Evolutionary conservation across 2,329 filamentous ascomycete genomes (phyloP).

Genomic region (Aspergillus sp.): DNA sequence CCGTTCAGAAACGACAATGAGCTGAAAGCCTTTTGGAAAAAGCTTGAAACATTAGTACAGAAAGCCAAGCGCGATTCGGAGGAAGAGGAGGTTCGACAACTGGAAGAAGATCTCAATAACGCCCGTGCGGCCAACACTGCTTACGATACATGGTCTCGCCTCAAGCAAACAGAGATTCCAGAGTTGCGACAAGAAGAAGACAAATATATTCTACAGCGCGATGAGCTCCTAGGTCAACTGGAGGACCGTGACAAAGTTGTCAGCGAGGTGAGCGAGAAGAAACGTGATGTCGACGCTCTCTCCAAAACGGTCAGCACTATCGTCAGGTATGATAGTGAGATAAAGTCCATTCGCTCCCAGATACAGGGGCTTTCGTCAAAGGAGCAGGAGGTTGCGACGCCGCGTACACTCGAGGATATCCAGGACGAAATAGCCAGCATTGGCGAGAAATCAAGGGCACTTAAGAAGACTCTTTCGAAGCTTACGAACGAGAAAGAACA

Average conservation of each 20-base stretch:
- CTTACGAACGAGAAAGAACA: slow-evolving; percentile 71
- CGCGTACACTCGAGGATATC: slow-evolving; percentile 78
- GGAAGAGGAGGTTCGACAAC: slow-evolving; percentile 61
- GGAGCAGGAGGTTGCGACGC: slow-evolving; percentile 65
- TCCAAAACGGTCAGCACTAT: slow-evolving; percentile 76
- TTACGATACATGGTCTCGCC: slow-evolving; percentile 72
- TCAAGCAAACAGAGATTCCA: slow-evolving; percentile 69
- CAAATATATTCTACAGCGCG: slow-evolving; percentile 61
- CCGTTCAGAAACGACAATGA: slow-evolving; percentile 62
- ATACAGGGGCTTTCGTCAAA: slow-evolving; percentile 74
- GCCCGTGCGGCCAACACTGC: slow-evolving; percentile 64
- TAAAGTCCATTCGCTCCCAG: slow-evolving; percentile 68
- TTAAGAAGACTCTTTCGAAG: slow-evolving; percentile 65
- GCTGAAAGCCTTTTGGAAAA: slow-evolving; percentile 63
- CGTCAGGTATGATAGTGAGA: slow-evolving; percentile 68
- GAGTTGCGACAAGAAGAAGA: slow-evolving; percentile 63
- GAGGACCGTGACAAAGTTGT: slow-evolving; percentile 69
- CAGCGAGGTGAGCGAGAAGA: slow-evolving; percentile 60
- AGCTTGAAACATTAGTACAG: slow-evolving; percentile 59
- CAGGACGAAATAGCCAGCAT: slow-evolving; percentile 70
- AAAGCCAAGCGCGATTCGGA: slow-evolving; percentile 56
- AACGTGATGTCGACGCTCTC: slow-evolving; percentile 73
- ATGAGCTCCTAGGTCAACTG: slow-evolving; percentile 58
- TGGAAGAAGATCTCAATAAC: slow-evolving; percentile 62
- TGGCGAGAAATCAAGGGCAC: slow-evolving; percentile 64